Conservation (phyloP, 345 rosid species). For the Linum usitatissimum region DNA sequence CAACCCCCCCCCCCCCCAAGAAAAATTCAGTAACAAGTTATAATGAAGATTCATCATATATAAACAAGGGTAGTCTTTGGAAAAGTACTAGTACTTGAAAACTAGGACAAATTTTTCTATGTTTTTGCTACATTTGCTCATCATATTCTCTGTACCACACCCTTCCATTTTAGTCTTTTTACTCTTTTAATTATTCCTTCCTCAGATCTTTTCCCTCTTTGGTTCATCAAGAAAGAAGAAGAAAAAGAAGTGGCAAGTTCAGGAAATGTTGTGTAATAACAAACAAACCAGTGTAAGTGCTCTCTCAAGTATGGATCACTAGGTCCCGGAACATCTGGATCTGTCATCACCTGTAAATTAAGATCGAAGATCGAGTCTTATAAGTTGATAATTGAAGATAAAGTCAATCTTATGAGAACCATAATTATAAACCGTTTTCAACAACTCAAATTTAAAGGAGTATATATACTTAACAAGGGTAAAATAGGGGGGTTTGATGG, state of each 20-base stretch:
- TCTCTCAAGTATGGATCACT: constrained; percentile 92
- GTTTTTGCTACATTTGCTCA: neutral
- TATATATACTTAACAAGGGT: too few species aligned
- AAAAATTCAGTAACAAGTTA: neutral
- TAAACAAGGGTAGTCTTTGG: too few species aligned
- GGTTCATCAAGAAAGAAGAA: neutral
- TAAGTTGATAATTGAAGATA: too few species aligned
- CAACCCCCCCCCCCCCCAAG: too few species aligned
- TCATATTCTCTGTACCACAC: neutral
- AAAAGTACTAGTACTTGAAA: neutral
- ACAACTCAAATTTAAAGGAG: too few species aligned
- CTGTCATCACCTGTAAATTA: constrained; percentile 70
- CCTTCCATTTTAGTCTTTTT: neutral
- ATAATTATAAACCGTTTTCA: too few species aligned
- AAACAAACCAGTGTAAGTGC: constrained; percentile 82
- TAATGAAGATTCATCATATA: too few species aligned
- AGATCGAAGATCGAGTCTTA: too few species aligned
- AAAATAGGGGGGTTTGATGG: too few species aligned
- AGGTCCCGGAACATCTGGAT: constrained; percentile 98
- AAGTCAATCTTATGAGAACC: too few species aligned
- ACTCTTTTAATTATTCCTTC: neutral
- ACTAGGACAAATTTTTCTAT: neutral
- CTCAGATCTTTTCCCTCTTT: neutral
- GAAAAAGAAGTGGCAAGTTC: neutral
- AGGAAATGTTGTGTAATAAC: neutral